These are phyloP conservation scores for Paraconiothyrium sp. DNA, from an alignment of 2,329 filamentous ascomycete species.

Conservation along the genomic window DNA sequence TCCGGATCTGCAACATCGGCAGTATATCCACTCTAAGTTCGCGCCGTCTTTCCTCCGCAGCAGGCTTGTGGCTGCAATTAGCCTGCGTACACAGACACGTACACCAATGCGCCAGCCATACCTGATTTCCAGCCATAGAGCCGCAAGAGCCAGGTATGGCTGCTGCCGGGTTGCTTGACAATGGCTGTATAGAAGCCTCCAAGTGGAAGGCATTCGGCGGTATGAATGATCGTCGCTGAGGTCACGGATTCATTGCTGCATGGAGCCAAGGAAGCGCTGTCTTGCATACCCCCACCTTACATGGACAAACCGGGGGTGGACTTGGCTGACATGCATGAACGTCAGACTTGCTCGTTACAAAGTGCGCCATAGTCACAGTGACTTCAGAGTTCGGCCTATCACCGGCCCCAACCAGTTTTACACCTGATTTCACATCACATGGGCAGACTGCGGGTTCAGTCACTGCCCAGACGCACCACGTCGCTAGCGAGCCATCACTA, in stretches of 20 bases:
- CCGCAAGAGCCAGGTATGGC: neutral
- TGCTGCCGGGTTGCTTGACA: neutral
- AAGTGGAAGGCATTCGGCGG: neutral
- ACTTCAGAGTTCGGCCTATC: neutral
- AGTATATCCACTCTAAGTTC: conserved; percentile 34
- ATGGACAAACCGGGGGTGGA: neutral
- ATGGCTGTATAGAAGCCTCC: neutral
- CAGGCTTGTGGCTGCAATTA: conserved; percentile 31
- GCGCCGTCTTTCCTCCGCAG: conserved; percentile 32
- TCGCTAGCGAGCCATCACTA: neutral
- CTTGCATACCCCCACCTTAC: conserved; percentile 13
- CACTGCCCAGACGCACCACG: neutral
- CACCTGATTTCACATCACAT: neutral
- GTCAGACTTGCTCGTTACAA: conserved; percentile 14
- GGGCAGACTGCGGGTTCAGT: neutral
- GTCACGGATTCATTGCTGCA: neutral
- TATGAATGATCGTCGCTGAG: neutral
- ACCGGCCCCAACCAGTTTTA: neutral
- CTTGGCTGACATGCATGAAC: conserved; percentile 29
- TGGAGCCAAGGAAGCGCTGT: neutral
- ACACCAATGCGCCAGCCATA: neutral
- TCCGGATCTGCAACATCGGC: conserved; percentile 36
- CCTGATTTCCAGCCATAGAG: neutral
- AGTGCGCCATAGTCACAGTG: neutral
- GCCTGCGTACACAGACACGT: conserved; percentile 19